phyloP scores from a whole-genome alignment of 2,329 filamentous ascomycete genomes.

The Tolypocladium sp. region DNA sequence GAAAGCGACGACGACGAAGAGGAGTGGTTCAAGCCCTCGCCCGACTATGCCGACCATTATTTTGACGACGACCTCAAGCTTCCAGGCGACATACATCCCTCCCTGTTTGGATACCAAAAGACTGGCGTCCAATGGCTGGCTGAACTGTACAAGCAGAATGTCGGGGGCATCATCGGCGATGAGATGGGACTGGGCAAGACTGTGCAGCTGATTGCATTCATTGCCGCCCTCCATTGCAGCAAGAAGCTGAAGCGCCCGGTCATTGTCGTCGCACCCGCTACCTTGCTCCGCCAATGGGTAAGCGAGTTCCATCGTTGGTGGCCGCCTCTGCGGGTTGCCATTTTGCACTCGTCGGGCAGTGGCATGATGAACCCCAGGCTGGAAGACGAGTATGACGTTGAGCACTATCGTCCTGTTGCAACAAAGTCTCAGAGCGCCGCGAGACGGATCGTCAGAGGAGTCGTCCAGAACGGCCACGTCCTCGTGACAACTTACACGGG shows the following conservation, averaged over 20 bases:
- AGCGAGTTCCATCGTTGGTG: constrained; percentile 99
- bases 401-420: constrained; percentile 26
- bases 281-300: constrained; percentile 94
- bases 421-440: constrained; percentile 47
- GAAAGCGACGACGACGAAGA: constrained; percentile 36
- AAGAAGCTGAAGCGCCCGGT: constrained; percentile 75
- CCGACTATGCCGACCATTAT: constrained; percentile 65
- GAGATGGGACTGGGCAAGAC: constrained; percentile 99
- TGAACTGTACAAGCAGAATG: constrained; percentile 80
- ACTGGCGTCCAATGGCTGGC: constrained; percentile 95
- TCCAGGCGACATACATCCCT: constrained; percentile 87
- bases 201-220: constrained; percentile 60
- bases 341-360: constrained; percentile 89
- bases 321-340: constrained; percentile 95
- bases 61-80: constrained; percentile 70
- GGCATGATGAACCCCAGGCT: constrained; percentile 84
- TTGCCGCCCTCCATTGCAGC: constrained; percentile 89
- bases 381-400: constrained; percentile 42
- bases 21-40: constrained; percentile 82
- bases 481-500: constrained; percentile 94
- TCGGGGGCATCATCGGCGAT: constrained; percentile 91
- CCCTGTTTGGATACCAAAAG: constrained; percentile 93
- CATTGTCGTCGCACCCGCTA: constrained; percentile 88
- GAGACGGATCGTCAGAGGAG: constrained; percentile 71
- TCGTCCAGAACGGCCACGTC: constrained; percentile 79